These are phyloP conservation scores for Spatholobus suberectus DNA, from an alignment of 306 rosid genomes.

Conservation along the genomic window DNA sequence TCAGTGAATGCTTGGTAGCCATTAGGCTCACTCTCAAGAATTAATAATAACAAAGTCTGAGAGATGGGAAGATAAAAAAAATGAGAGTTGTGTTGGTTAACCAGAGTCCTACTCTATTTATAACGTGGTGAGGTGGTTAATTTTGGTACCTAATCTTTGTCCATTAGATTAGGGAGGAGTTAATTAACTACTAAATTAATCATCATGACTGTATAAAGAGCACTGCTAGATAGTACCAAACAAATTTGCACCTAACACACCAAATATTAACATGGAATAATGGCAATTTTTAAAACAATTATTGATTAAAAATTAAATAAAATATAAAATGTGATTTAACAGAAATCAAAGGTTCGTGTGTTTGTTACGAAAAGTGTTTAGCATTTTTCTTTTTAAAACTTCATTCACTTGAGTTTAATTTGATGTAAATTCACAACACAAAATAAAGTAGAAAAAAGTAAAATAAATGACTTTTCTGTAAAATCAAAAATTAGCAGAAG, in stretches of 20 bases:
- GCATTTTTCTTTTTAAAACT: not conserved
- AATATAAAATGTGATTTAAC: too few species aligned
- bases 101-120: not conserved
- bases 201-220: not conserved
- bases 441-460: not conserved
- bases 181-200: not conserved
- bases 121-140: not conserved
- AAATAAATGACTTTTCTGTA: too few species aligned
- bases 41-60: not conserved
- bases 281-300: not conserved
- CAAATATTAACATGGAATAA: too few species aligned
- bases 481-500: too few species aligned
- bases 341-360: too few species aligned
- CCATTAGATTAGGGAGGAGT: not conserved
- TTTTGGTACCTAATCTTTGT: not conserved
- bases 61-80: not conserved
- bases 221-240: too few species aligned
- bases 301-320: too few species aligned
- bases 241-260: not conserved
- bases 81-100: not conserved
- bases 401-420: not conserved
- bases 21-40: not conserved
- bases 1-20: constrained; percentile 22
- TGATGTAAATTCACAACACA: not conserved
- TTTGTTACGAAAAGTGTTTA: too few species aligned